Percentiles rank a stretch among this genome's conserved stretches.
Evolutionary conservation across 2,329 filamentous ascomycete genomes (phyloP).

Genomic region (Cercospora brassicicola): DNA sequence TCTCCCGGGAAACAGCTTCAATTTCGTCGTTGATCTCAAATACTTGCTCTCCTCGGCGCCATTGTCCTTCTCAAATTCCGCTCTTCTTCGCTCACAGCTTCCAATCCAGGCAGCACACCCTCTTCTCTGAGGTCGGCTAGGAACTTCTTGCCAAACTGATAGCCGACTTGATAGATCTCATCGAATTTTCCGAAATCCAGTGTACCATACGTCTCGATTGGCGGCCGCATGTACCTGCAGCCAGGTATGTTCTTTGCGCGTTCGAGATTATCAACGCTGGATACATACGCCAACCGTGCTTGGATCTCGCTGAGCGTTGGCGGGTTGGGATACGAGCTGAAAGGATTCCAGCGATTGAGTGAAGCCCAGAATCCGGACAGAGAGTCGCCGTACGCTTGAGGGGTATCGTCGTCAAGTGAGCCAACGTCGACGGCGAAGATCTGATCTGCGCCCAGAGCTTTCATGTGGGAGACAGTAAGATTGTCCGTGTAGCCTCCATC

Average conservation of each 20-base stretch:
- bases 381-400: slow-evolving; percentile 90
- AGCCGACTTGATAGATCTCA: slow-evolving; percentile 89
- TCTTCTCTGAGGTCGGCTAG: slow-evolving; percentile 73
- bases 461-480: slow-evolving; percentile 95
- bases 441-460: slow-evolving; percentile 83
- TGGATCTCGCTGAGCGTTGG: slow-evolving; percentile 96
- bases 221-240: slow-evolving; percentile 94
- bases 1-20: background rate
- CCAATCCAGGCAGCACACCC: slow-evolving; percentile 65
- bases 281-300: slow-evolving; percentile 89
- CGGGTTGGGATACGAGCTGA: slow-evolving; percentile 83
- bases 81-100: slow-evolving; percentile 51
- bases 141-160: slow-evolving; percentile 79
- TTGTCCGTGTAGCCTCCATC: slow-evolving; percentile 98
- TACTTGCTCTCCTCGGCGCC: slow-evolving; percentile 52
- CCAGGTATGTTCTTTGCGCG: slow-evolving; percentile 86
- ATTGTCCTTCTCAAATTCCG: slow-evolving; percentile 55
- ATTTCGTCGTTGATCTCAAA: slow-evolving; percentile 32
- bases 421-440: slow-evolving; percentile 97
- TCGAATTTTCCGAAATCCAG: slow-evolving; percentile 97
- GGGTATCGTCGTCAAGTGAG: slow-evolving; percentile 84
- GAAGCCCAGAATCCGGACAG: slow-evolving; percentile 94
- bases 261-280: slow-evolving; percentile 89
- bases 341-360: slow-evolving; percentile 94
- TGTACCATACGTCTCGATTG: slow-evolving; percentile 89